phyloP scores from a whole-genome alignment of 169 alveolate genomes.

The Plasmodium knowlesi region DNA sequence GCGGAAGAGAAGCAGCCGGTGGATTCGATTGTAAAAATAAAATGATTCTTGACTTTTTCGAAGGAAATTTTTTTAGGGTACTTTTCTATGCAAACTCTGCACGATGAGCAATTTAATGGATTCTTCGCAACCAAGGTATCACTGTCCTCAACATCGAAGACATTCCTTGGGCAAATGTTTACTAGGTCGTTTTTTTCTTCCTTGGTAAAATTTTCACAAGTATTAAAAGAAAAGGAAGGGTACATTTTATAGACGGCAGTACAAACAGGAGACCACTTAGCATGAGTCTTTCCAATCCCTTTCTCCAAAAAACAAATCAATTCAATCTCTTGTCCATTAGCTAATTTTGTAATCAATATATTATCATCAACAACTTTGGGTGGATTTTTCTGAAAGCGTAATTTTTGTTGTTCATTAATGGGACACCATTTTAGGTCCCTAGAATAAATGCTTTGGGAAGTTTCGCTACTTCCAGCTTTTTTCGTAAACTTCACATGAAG shows the following conservation, averaged over 20 bases:
- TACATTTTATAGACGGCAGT: slow-evolving; percentile 98
- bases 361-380: slow-evolving; percentile 95
- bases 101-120: slow-evolving; percentile 95
- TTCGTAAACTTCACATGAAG: slow-evolving; percentile 89
- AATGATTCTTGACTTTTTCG: slow-evolving; percentile 87
- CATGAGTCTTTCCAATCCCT: slow-evolving; percentile 98
- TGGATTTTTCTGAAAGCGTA: slow-evolving; percentile 86
- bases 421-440: slow-evolving; percentile 95
- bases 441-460: slow-evolving; percentile 89
- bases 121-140: slow-evolving; percentile 90
- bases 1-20: slow-evolving; percentile 86
- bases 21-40: slow-evolving; percentile 89
- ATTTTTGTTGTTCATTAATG: slow-evolving; percentile 89
- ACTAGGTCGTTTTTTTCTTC: slow-evolving; percentile 93
- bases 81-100: slow-evolving; percentile 98
- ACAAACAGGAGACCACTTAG: slow-evolving; percentile 99
- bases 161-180: slow-evolving; percentile 95
- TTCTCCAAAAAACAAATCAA: slow-evolving; percentile 94
- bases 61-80: slow-evolving; percentile 86
- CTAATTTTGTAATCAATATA: slow-evolving; percentile 95
- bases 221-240: slow-evolving; percentile 83
- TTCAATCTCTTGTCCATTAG: slow-evolving; percentile 98
- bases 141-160: slow-evolving; percentile 93
- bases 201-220: slow-evolving; percentile 83
- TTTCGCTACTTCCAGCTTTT: slow-evolving; percentile 7